Evolutionary conservation across 2,329 filamentous ascomycete species (phyloP).

Genomic region (Penicillium sp.): DNA sequence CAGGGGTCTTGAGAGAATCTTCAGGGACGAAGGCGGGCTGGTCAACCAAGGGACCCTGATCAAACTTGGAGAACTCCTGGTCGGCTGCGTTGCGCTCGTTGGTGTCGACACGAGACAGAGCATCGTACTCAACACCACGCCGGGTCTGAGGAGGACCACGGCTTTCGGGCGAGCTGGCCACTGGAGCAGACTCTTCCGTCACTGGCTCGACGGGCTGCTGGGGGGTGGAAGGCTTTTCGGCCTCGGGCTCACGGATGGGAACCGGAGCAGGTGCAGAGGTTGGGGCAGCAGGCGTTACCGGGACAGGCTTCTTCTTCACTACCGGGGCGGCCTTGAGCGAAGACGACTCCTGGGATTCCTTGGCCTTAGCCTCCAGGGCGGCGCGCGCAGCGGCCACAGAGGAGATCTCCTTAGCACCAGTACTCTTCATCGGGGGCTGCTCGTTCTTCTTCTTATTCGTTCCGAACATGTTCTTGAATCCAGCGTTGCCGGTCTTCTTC

Average conservation of each 20-base stretch:
- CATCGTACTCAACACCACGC: constrained; percentile 54
- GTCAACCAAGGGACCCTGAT: constrained; percentile 83
- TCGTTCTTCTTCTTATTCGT: constrained; percentile 40
- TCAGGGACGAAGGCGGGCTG: constrained; percentile 78
- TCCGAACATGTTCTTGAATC: constrained; percentile 47
- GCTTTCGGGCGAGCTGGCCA: constrained; percentile 6
- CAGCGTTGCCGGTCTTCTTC: constrained; percentile 42
- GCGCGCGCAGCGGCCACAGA: constrained; percentile 45
- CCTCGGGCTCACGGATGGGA: background rate
- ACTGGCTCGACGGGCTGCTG: constrained; percentile 11
- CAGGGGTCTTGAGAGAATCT: constrained; percentile 38
- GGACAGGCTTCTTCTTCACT: constrained; percentile 38
- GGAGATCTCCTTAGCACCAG: constrained; percentile 30
- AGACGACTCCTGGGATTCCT: constrained; percentile 31
- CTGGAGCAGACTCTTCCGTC: constrained; percentile 26
- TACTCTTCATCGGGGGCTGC: constrained; percentile 33
- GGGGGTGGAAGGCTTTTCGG: constrained; percentile 9
- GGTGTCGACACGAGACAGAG: constrained; percentile 60
- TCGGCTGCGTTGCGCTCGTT: constrained; percentile 46
- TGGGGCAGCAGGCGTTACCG: constrained; percentile 12
- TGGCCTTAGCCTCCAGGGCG: constrained; percentile 40
- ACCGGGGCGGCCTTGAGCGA: constrained; percentile 26
- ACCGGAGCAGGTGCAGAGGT: background rate
- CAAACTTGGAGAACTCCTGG: constrained; percentile 64
- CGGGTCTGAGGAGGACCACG: constrained; percentile 39